A percentile compares a stretch with the other conserved stretches of the same genome.
phyloP scores from a whole-genome alignment of 164 flowering plant genomes.

The Magnolia kwangsiensis region DNA sequence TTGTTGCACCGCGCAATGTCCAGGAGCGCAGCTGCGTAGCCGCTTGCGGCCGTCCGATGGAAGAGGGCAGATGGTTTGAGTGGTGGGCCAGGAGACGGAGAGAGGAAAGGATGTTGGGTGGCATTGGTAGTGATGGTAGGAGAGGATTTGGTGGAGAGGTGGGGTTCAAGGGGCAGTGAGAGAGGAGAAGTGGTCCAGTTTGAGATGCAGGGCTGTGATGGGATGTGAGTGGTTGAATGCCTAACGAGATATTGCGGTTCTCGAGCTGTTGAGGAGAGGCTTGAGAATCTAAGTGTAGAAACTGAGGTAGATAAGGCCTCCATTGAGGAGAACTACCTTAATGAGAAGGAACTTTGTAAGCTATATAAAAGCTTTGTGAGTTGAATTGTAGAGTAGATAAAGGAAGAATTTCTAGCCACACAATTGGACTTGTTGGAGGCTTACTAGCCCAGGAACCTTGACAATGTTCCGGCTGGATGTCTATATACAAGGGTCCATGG shows the following conservation, averaged over 20 bases:
- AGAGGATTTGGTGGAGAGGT: constrained; percentile 10
- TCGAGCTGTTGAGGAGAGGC: constrained; percentile 21
- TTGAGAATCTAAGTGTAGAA: constrained; percentile 26
- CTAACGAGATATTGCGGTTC: constrained; percentile 18
- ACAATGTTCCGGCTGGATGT: no score
- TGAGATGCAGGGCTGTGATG: neutral
- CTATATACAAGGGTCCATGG: no score
- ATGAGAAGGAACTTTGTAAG: neutral
- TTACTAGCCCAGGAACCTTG: neutral
- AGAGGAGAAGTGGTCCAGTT: constrained; percentile 9
- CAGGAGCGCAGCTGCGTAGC: constrained; percentile 65
- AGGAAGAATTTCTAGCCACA: neutral
- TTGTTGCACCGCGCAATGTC: constrained; percentile 39
- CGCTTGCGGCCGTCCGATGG: constrained; percentile 37
- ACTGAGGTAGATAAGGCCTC: constrained; percentile 43
- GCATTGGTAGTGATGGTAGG: constrained; percentile 12
- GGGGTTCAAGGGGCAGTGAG: constrained; percentile 6
- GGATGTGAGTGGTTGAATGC: neutral
- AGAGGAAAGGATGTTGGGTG: constrained; percentile 11
- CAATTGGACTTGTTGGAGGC: neutral
- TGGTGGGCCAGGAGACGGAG: constrained; percentile 7
- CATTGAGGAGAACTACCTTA: constrained; percentile 17
- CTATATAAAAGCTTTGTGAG: no score
- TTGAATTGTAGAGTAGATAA: no score
- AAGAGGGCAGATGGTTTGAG: constrained; percentile 1